Evolutionary conservation across 2,329 filamentous ascomycete genomes (phyloP).

Genomic region (Pseudovirgaria hyperparasitica): DNA sequence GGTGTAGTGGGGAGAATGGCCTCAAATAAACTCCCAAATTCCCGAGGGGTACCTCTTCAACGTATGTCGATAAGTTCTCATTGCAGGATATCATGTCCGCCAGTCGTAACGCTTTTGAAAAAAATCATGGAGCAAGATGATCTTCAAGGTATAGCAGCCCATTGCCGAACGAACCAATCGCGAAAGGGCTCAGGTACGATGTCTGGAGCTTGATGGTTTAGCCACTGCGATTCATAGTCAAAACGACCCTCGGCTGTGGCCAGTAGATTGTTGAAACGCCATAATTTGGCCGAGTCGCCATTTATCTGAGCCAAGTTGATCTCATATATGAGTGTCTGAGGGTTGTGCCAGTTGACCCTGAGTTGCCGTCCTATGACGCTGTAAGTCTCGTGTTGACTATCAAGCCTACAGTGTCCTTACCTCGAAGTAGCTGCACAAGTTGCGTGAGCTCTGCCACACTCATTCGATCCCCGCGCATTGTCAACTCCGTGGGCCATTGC

Average conservation of each 20-base stretch:
- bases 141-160: constrained; percentile 21
- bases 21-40: too few species aligned
- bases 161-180: constrained; percentile 24
- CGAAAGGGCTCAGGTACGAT: constrained; percentile 22
- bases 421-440: constrained; percentile 26
- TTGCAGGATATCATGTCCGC: too few species aligned
- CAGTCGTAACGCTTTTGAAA: too few species aligned
- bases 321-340: constrained; percentile 37
- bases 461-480: constrained; percentile 55
- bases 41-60: too few species aligned
- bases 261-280: constrained; percentile 45
- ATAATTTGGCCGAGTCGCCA: constrained; percentile 21
- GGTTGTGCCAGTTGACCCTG: constrained; percentile 30
- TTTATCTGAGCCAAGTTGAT: constrained; percentile 28
- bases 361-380: constrained; percentile 14
- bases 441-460: constrained; percentile 48
- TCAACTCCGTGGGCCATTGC: constrained; percentile 56
- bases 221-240: constrained; percentile 44
- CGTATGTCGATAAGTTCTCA: too few species aligned
- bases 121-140: too few species aligned
- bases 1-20: too few species aligned
- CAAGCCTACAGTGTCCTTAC: constrained; percentile 7
- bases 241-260: constrained; percentile 58
- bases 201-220: constrained; percentile 38
- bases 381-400: neutral